Percentiles rank a stretch among this genome's conserved stretches.
phyloP scores from a whole-genome alignment of 805 yeast genomes.

The Hanseniaspora nectarophila region DNA sequence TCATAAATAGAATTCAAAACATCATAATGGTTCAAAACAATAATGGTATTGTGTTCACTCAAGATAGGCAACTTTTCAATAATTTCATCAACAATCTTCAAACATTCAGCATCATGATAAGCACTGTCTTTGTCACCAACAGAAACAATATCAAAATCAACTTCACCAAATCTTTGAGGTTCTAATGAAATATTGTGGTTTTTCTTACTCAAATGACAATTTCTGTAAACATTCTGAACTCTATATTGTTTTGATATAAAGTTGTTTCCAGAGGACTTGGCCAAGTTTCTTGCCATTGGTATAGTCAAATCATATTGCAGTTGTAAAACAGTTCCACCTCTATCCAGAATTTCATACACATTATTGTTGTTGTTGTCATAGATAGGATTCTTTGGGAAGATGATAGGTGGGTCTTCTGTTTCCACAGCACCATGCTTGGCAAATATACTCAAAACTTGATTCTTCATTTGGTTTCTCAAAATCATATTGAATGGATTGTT shows the following conservation, averaged over 20 bases:
- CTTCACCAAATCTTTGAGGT: slow-evolving; percentile 66
- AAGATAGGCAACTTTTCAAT: slow-evolving; percentile 56
- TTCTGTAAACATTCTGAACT: slow-evolving; percentile 72
- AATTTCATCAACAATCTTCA: slow-evolving; percentile 71
- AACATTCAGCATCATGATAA: slow-evolving; percentile 75
- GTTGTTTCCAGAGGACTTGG: slow-evolving; percentile 36
- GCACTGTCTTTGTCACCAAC: slow-evolving; percentile 40
- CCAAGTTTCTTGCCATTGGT: slow-evolving; percentile 77
- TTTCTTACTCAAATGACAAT: slow-evolving; percentile 30
- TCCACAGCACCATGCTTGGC: slow-evolving; percentile 79
- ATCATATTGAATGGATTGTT: slow-evolving; percentile 39
- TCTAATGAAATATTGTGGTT: slow-evolving; percentile 46
- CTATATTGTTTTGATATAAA: slow-evolving; percentile 48
- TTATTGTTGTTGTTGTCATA: slow-evolving; percentile 42
- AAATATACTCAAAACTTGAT: slow-evolving; percentile 52
- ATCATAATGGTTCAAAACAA: slow-evolving; percentile 70
- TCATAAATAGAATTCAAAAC: slow-evolving; percentile 64
- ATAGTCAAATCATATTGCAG: slow-evolving; percentile 80
- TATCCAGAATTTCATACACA: slow-evolving; percentile 71
- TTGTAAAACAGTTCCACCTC: slow-evolving; percentile 77
- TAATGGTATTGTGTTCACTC: slow-evolving; percentile 40
- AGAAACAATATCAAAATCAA: slow-evolving; percentile 69
- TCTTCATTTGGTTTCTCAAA: slow-evolving; percentile 47
- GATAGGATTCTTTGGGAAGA: slow-evolving; percentile 75
- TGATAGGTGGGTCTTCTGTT: slow-evolving; percentile 46